Base-by-base conservation (phyloP, 2,329 filamentous ascomycete genomes). In the Aschersonia sp. region DNA sequence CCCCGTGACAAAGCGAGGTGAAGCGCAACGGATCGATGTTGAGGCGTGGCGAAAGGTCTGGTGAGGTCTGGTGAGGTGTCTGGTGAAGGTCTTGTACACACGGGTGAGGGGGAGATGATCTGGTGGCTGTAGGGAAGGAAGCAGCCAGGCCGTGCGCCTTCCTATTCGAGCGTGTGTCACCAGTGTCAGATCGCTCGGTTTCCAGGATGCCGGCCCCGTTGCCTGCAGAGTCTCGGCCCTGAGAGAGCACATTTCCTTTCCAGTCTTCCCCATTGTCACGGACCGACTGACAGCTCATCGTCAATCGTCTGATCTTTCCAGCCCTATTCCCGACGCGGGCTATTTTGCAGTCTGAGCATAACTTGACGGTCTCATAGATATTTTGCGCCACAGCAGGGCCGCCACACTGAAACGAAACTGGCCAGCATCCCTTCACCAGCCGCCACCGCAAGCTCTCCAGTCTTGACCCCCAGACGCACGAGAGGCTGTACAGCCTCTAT, bases 111-210 rank as follows among this genome's bases (percentile, higher is more conserved):
- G 20, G 20, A 20, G 20, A 20, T 20, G 20, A 20, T 20, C 32
- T 38, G 32, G 32, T 38, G 32, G 32, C 32, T 38, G 32, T 10
- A 38, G 32, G 32, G 32, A 38, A 38, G 32, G 32, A 38, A 10
- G 6, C 32, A 10, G 10, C 32, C 32, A 38, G 32, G 32, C 32
- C 32, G 32, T 38, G 32, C 32, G 32, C 32, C 10, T 38, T 38
- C 32, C 32, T 20, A 20, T 20, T 20, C 32, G 32, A 6, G 32
- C 6, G 32, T 45, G 32, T 52, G 44, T 52, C 53, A 51, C 48
- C 45, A 50, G 53, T 50, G 52, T 53, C 50, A 52, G 50, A 56
- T 57, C 55, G 53, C 31, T 54, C 51, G 49, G 54, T 51, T 51
- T 30, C 30, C 32, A 9, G n/a, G 30, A 43, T 10, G 43, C 51